Conservation (phyloP, 495 filamentous ascomycete genomes). For the Paragyromitra xinjiangensis region DNA sequence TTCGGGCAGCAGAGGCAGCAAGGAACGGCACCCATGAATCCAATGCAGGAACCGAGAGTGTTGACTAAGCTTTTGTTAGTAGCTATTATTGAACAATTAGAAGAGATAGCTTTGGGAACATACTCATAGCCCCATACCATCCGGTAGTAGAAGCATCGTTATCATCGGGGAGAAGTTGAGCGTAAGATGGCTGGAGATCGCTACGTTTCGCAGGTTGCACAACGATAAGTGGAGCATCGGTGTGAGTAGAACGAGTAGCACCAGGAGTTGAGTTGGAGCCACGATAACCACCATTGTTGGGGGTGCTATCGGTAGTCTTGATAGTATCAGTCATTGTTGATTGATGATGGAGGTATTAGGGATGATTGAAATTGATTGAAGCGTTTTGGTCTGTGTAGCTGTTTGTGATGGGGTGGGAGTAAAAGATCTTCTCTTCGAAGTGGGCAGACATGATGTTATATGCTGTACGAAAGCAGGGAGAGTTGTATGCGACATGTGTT, state of each 20-base stretch:
- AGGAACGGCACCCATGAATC: conserved; percentile 84
- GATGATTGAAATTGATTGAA: conserved; percentile 8
- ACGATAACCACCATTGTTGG: conserved; percentile 35
- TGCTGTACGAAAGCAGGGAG: neutral
- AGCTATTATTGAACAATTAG: neutral
- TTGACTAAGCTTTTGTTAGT: conserved; percentile 63
- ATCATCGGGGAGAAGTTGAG: conserved; percentile 74
- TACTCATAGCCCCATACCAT: conserved; percentile 92
- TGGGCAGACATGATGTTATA: conserved; percentile 32
- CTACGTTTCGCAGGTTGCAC: conserved; percentile 82
- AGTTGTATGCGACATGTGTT: neutral
- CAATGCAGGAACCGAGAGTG: conserved; percentile 76
- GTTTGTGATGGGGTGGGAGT: neutral
- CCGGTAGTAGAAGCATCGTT: conserved; percentile 77
- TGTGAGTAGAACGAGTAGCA: conserved; percentile 42
- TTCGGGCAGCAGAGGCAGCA: conserved; percentile 85
- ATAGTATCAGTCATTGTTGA: conserved; percentile 33
- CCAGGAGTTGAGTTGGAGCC: conserved; percentile 29
- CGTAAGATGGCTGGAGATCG: conserved; percentile 91
- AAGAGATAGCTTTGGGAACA: conserved; percentile 55
- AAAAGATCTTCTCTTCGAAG: neutral
- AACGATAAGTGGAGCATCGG: conserved; percentile 66
- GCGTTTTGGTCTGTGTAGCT: neutral
- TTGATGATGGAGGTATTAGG: neutral
- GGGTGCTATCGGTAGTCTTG: conserved; percentile 25